These are phyloP conservation scores for Cryoendolithus antarcticus DNA, from an alignment of 2,329 filamentous ascomycete species.

Conservation along the genomic window DNA sequence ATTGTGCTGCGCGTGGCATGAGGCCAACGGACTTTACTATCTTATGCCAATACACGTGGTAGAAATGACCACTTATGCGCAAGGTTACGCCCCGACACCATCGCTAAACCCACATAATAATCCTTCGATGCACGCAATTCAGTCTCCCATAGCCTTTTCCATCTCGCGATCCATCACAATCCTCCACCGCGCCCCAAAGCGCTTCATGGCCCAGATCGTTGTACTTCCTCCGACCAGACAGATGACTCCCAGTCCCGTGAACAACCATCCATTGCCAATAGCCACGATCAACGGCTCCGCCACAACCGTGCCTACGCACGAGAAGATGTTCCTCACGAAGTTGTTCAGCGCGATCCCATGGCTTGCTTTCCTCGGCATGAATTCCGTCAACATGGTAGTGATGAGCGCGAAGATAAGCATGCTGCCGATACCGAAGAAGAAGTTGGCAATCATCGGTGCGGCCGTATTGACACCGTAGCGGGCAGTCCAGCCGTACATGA, in stretches of 20 bases:
- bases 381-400: constrained; percentile 77
- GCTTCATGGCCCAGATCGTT: constrained; percentile 24
- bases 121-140: neutral
- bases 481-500: constrained; percentile 68
- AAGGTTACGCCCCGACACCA: neutral
- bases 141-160: constrained; percentile 17
- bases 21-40: too few species aligned
- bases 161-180: constrained; percentile 19
- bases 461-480: constrained; percentile 40
- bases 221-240: constrained; percentile 15
- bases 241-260: constrained; percentile 41
- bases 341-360: constrained; percentile 71
- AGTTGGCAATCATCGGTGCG: constrained; percentile 23
- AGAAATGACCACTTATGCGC: too few species aligned
- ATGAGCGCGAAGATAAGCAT: constrained; percentile 66
- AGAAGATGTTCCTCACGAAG: constrained; percentile 67
- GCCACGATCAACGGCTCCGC: constrained; percentile 57
- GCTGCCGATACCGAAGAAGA: constrained; percentile 56
- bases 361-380: constrained; percentile 59
- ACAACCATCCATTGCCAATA: constrained; percentile 66
- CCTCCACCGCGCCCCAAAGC: constrained; percentile 21
- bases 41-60: too few species aligned
- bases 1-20: too few species aligned
- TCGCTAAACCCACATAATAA: constrained; percentile 1
- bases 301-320: constrained; percentile 57